Evolutionary conservation across 352 stramenopile genomes (phyloP).

Genomic region (Thalassiosira hispida): DNA sequence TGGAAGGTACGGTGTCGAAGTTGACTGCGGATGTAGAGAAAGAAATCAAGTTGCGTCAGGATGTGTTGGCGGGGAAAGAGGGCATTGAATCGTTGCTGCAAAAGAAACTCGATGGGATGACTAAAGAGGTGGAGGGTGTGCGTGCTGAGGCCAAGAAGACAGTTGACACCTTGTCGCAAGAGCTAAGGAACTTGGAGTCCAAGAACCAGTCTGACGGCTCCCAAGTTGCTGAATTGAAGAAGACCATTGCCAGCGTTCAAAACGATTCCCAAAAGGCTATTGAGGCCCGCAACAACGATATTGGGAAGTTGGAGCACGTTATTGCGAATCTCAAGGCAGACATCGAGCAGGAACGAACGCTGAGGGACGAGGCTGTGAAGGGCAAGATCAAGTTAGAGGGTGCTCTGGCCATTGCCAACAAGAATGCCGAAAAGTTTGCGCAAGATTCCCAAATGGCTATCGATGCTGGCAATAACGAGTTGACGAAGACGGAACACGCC

Average conservation of each 20-base stretch:
- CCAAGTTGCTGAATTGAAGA: conserved; percentile 3
- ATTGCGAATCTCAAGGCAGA: conserved; percentile 17
- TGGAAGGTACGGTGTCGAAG: conserved; percentile 43
- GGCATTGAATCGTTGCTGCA: conserved; percentile 45
- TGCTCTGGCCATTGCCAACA: conserved; percentile 1
- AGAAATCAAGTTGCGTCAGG: conserved; percentile 50
- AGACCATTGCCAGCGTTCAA: background rate
- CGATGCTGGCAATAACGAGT: background rate
- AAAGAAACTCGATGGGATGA: conserved; percentile 43
- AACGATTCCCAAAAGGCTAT: conserved; percentile 13
- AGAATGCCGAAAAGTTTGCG: conserved; percentile 25
- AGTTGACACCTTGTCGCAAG: conserved; percentile 5
- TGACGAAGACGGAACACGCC: conserved; percentile 26
- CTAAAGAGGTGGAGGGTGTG: conserved; percentile 33
- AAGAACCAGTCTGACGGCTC: background rate
- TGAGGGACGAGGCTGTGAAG: conserved; percentile 29
- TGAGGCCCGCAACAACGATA: conserved; percentile 1
- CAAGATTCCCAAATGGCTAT: conserved; percentile 7
- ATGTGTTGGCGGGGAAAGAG: conserved; percentile 47
- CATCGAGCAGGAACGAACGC: conserved; percentile 26
- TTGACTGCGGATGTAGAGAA: conserved; percentile 49
- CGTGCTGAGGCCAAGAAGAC: conserved; percentile 29
- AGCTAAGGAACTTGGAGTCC: conserved; percentile 20
- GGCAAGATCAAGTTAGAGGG: conserved; percentile 23
- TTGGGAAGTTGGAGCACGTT: conserved; percentile 31